Evolutionary conservation across 371 early-diverging fungal species (phyloP), one percentile per base, ranked within the genome.

Genomic region (Rhizoclosmatium hyalinum): DNA sequence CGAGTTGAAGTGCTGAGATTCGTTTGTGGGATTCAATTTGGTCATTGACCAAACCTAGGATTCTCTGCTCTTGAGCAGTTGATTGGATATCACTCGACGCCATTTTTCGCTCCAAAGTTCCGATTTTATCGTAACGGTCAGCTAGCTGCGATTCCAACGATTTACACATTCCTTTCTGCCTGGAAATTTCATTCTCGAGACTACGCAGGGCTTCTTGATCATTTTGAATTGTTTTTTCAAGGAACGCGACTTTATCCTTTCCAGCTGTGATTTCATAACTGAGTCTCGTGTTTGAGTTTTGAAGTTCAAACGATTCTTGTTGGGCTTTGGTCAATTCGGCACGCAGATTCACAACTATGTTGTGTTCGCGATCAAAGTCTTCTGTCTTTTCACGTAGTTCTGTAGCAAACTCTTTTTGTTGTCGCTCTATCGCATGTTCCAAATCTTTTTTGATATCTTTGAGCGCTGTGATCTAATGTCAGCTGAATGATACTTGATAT

Each of bases 81-180:
- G 62, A 2, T 62, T 71, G 62, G 32, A 71, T 61, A 42, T 71
- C 72, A 47, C 8, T 44, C 6, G 72, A 61, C 3, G 62, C 72
- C 14, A 71, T 3, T n/a, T 62, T 60, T 14, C 72, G 60, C n/a
- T 71, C 72, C 47, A 71, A 45, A 41, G 17, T 32, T 47, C 47
- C 50, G 32, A 50, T 62, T 62, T 58, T 58, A n/a, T 71, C 62
- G 19, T 62, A 24, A 8, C 72, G 42, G 2, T 71, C 72, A 17
- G 62, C 6, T 12, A 71, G 62, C 62, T 71, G 72, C 12, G 72
- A 45, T 71, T 71, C 72, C 12, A 71, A 46, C 6, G 72, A 71
- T 47, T 71, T 71, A 39, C 72, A 46, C 62, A 71, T 71, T 46
- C 72, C 72, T 46, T 62, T 71, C 44, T 71, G 72, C n/a, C 45